Evolutionary conservation across 768 basidiomycete species (phyloP).

Genomic region (Boletus sp.): DNA sequence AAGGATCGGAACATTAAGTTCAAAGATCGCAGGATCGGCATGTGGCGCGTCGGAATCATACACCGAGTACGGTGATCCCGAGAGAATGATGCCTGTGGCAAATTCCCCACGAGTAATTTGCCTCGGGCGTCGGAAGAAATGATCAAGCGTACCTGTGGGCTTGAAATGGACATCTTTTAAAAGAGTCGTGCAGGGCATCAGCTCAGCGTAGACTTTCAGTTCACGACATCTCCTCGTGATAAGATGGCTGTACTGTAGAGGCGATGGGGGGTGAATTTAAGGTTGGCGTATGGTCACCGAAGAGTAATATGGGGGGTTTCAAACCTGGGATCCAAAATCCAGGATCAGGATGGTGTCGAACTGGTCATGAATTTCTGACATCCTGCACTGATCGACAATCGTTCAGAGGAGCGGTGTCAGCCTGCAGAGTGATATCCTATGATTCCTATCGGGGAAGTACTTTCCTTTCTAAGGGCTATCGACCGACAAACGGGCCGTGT

Average conservation of each 20-base stretch:
- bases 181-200: constrained; percentile 94
- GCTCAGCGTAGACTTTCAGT: constrained; percentile 94
- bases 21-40: constrained; percentile 89
- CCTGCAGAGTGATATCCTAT: no score
- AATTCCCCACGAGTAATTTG: not conserved
- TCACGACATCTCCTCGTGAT: constrained; percentile 98
- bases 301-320: constrained; percentile 14
- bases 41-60: constrained; percentile 92
- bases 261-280: not conserved
- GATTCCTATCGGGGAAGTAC: no score
- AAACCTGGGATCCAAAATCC: constrained; percentile 95
- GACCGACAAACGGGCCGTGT: no score
- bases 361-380: constrained; percentile 91
- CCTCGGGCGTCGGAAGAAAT: not conserved
- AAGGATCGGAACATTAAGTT: constrained; percentile 84
- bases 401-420: no score
- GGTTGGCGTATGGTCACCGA: constrained; percentile 10
- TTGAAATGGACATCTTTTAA: constrained; percentile 87
- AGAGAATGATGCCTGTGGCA: constrained; percentile 82
- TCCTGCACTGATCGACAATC: constrained; percentile 23
- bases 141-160: constrained; percentile 70
- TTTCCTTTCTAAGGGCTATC: no score
- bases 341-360: constrained; percentile 96
- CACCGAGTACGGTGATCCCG: constrained; percentile 97
- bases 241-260: constrained; percentile 85